These are phyloP conservation scores for Botryotinia narcissicola DNA, from an alignment of 2,329 filamentous ascomycete species.

Conservation along the genomic window DNA sequence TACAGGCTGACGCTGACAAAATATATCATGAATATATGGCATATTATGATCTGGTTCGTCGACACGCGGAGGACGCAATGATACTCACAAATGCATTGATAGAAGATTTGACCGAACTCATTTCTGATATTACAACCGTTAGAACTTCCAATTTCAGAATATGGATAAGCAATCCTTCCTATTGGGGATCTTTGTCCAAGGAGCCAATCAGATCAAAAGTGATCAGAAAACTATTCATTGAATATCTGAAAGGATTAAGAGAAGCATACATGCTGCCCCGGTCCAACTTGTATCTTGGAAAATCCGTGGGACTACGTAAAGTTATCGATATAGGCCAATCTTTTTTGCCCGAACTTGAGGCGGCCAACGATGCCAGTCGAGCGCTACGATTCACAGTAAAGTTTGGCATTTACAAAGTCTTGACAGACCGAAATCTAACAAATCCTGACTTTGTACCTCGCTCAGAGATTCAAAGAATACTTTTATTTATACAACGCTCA, in stretches of 20 bases:
- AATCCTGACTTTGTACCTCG: not conserved
- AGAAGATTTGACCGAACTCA: not conserved
- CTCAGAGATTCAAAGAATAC: not conserved
- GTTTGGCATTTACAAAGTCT: too few species aligned
- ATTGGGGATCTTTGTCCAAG: not conserved
- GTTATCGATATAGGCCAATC: not conserved
- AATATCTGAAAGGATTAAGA: not conserved
- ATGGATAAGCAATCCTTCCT: too few species aligned
- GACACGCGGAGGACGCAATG: not conserved
- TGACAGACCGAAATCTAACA: not conserved
- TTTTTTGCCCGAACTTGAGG: not conserved
- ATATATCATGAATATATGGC: not conserved
- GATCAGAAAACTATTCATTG: not conserved
- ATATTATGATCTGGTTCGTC: not conserved
- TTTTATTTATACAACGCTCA: not conserved
- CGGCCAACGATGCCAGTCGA: not conserved
- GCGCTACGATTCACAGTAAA: not conserved
- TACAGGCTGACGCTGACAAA: not conserved
- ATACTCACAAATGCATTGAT: not conserved
- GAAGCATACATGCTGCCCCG: not conserved
- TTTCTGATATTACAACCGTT: not conserved
- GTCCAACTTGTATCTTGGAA: fast-evolving
- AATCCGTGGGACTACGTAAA: not conserved
- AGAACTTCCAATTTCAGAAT: not conserved
- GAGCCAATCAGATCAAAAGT: too few species aligned